Evolutionary conservation across 139 green algal genomes (phyloP).

Genomic region (Deuterostichococcus epilithicus): DNA sequence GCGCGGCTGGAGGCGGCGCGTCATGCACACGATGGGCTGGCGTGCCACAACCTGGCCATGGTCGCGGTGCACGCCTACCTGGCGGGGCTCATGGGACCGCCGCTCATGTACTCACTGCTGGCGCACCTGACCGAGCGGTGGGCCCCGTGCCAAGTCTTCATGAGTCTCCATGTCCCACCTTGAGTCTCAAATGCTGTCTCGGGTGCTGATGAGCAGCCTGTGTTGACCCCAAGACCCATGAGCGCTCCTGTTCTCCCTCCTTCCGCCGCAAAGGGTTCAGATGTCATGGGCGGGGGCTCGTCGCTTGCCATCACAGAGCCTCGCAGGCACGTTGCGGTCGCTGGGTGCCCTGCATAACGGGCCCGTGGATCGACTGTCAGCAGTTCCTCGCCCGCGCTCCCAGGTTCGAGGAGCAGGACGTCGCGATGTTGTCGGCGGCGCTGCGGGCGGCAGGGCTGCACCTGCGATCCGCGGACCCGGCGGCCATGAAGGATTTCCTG

Average conservation of each 20-base stretch:
- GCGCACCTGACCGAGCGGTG: constrained; percentile 18
- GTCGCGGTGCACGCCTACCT: constrained; percentile 55
- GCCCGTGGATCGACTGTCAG: background rate
- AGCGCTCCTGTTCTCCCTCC: too few relatives aligned
- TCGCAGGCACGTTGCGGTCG: too few relatives aligned
- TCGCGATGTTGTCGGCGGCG: constrained; percentile 54
- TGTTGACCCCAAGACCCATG: too few relatives aligned
- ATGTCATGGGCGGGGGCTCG: too few relatives aligned
- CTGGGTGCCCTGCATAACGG: too few relatives aligned
- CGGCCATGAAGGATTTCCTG: constrained; percentile 76
- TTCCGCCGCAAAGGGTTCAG: too few relatives aligned
- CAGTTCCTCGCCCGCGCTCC: background rate
- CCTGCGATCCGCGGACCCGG: constrained; percentile 67
- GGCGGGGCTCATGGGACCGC: constrained; percentile 42
- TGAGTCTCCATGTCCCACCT: background rate
- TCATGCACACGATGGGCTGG: constrained; percentile 26
- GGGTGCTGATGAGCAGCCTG: too few relatives aligned
- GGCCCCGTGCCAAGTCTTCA: background rate
- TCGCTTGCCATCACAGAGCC: too few relatives aligned
- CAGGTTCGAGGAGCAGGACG: constrained; percentile 62
- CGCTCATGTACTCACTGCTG: constrained; percentile 51
- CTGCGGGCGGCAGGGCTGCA: constrained; percentile 53
- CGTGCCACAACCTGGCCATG: constrained; percentile 52
- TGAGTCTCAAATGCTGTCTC: background rate
- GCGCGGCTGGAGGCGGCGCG: constrained; percentile 20